Conservation (phyloP, 2,329 filamentous ascomycete species). For the Blastomyces emzantsi region DNA sequence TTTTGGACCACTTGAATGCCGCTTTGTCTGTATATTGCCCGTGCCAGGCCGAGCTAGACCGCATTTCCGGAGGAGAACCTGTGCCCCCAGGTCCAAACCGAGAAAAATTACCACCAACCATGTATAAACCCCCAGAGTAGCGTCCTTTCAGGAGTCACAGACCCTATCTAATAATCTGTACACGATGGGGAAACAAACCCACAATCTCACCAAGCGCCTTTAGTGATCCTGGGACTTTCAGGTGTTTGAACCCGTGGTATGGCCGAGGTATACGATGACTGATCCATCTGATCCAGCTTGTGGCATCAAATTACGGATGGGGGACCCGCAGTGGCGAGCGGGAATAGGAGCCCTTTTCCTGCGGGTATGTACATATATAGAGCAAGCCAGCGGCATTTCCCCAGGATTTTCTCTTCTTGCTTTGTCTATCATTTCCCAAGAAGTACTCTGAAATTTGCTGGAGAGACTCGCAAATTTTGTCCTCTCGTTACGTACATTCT, state of each 20-base stretch:
- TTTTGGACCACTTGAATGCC: not conserved
- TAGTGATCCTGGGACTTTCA: constrained; percentile 1
- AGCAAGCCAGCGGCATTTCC: not conserved
- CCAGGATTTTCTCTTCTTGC: not conserved
- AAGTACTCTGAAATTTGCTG: constrained; percentile 4
- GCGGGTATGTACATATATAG: constrained; percentile 4
- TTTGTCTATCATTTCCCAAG: not conserved
- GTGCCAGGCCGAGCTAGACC: not conserved
- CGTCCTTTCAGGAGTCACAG: not conserved
- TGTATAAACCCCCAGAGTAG: not conserved
- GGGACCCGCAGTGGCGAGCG: not conserved
- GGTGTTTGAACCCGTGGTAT: not conserved
- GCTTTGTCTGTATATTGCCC: not conserved
- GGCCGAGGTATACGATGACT: not conserved
- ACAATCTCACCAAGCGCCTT: not conserved
- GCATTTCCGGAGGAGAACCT: not conserved
- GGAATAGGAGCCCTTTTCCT: not conserved
- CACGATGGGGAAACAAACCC: too few species aligned
- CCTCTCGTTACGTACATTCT: constrained; percentile 5
- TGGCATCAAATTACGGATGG: not conserved
- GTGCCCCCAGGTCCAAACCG: not conserved
- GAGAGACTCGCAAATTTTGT: constrained; percentile 5
- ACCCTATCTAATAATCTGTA: not conserved
- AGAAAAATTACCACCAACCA: not conserved
- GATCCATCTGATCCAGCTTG: not conserved